These are phyloP conservation scores for Xylaria intraflava DNA, from an alignment of 495 filamentous ascomycete genomes.

Conservation along the genomic window DNA sequence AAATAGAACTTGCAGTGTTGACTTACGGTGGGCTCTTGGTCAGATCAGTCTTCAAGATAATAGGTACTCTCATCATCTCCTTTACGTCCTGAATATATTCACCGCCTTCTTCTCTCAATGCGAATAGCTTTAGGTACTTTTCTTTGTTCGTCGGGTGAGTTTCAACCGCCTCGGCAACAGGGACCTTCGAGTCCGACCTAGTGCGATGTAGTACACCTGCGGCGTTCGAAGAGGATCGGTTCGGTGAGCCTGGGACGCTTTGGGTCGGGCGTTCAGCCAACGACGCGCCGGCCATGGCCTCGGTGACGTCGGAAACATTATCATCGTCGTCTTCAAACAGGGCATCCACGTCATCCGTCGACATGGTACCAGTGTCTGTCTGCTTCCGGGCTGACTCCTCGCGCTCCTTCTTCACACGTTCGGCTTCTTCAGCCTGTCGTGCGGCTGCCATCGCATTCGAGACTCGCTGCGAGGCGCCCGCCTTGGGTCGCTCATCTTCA, in stretches of 20 bases:
- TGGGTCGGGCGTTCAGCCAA: constrained; percentile 83
- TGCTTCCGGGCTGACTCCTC: constrained; percentile 85
- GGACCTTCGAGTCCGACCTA: constrained; percentile 86
- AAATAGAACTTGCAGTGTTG: neutral
- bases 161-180: constrained; percentile 63
- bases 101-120: constrained; percentile 82
- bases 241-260: constrained; percentile 90
- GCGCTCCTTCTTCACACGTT: constrained; percentile 68
- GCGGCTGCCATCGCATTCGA: constrained; percentile 70
- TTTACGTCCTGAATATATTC: constrained; percentile 97
- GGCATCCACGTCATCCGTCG: constrained; percentile 82
- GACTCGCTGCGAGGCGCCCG: constrained; percentile 56
- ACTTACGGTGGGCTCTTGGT: constrained; percentile 98
- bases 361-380: constrained; percentile 87
- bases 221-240: constrained; percentile 62
- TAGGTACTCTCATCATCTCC: constrained; percentile 93
- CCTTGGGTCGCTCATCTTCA: constrained; percentile 91
- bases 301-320: constrained; percentile 74
- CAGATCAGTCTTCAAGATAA: constrained; percentile 96
- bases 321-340: constrained; percentile 94
- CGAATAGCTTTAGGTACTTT: constrained; percentile 88
- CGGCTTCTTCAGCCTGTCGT: constrained; percentile 71
- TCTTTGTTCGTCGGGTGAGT: constrained; percentile 84
- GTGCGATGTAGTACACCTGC: constrained; percentile 74
- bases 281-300: constrained; percentile 79